Conservation (phyloP, 1,139 yeast species). For the Pichia sp. region DNA sequence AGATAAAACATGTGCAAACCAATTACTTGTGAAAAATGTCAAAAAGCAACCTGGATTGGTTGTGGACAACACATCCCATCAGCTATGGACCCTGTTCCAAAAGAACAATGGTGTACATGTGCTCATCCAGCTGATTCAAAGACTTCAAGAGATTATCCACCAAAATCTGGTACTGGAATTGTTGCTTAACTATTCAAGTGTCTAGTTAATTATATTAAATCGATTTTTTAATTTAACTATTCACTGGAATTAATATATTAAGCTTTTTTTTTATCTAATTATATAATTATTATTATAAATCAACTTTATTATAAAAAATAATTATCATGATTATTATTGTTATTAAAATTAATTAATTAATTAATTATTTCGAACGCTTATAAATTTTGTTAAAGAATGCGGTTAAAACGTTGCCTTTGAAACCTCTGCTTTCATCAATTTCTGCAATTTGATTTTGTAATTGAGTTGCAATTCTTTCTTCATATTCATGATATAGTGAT, state of each 20-base stretch:
- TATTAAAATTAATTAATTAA: not conserved
- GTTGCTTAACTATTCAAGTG: too few species aligned
- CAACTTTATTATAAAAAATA: too few species aligned
- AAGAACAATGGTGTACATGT: constrained; percentile 33
- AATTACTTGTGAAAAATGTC: constrained; percentile 21
- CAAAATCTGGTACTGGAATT: constrained; percentile 29
- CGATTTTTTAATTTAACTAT: too few species aligned
- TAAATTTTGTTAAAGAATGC: constrained; percentile 85
- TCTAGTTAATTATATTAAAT: too few species aligned
- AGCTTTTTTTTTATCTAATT: not conserved
- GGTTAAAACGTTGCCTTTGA: constrained; percentile 77
- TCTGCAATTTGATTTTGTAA: constrained; percentile 58
- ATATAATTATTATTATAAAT: not conserved
- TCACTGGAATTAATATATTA: too few species aligned
- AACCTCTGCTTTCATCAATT: constrained; percentile 87
- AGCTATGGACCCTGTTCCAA: constrained; percentile 36
- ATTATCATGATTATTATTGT: too few species aligned
- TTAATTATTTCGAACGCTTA: constrained; percentile 73
- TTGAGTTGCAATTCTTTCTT: constrained; percentile 65
- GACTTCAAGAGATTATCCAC: constrained; percentile 28
- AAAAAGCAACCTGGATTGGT: constrained; percentile 37
- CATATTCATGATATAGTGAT: constrained; percentile 69
- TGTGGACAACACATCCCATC: constrained; percentile 41
- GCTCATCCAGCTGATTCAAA: constrained; percentile 24
- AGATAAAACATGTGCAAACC: constrained; percentile 31